Evolutionary conservation across 768 basidiomycete genomes (phyloP), one percentile per base, ranked within the genome.

Genomic region (Mrakia blollopis): DNA sequence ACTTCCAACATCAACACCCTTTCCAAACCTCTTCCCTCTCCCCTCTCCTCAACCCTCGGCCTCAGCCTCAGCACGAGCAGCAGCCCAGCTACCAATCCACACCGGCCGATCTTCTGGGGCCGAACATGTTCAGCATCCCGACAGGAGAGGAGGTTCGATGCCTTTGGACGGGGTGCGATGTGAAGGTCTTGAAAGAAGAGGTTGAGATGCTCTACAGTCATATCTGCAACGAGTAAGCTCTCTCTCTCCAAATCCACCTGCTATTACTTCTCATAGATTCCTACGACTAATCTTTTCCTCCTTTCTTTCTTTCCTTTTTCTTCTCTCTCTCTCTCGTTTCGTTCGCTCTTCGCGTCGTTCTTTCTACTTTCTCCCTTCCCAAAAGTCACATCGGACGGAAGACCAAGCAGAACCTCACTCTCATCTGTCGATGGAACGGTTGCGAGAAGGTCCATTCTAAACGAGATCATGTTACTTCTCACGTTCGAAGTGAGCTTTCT

Each of bases 161-260:
- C 39, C 68, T 70, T 16, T 71, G 69, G 75, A 39, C 28, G 25
- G 75, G 57, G n/a, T 25, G 25, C 7, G 28, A 28, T 57, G 57
- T 25, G 25, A 57, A 57, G 57, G 68, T 44, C 69, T 61, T 44
- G 52, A 70, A 71, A 47, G 57, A 68, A 8, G 92, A 93, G 81
- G 89, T 94, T 10, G 95, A 97, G 82, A 81, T 87, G 0, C 91
- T 98, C 80, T 98, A 98, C 86, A 89, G 89, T 78, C 95, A 98
- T 85, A 90, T 98, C 79, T 97, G 95, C 86, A 93, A 93, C 84
- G 91, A 91, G 82, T 73, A 23, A 41, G 73, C 57, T 5, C 16
- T 21, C 47, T 21, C 47, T 50, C 18, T n/a, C 47, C 7, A 50
- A 4, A 21, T 2, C 47, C 47, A 7, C 14, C 9, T 10, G 8